phyloP scores from a whole-genome alignment of 2,329 filamentous ascomycete species.

The Dothiorella sarmentorum region DNA sequence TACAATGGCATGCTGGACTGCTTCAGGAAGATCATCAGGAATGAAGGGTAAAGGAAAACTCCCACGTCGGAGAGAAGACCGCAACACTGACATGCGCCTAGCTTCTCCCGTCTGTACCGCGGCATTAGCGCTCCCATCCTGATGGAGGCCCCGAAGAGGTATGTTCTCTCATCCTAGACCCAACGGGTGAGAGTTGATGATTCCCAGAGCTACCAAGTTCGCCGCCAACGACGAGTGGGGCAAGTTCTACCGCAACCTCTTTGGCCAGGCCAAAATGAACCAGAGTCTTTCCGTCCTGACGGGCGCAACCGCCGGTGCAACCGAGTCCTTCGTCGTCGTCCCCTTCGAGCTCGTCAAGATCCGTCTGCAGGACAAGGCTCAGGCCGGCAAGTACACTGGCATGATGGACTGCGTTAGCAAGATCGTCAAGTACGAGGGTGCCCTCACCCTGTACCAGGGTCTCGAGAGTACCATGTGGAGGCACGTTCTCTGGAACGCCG shows the following conservation, averaged over 20 bases:
- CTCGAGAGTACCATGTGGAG: slow-evolving; percentile 96
- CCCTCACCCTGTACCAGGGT: slow-evolving; percentile 90
- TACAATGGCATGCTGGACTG: slow-evolving; percentile 99
- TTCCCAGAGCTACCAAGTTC: slow-evolving; percentile 85
- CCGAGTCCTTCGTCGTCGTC: slow-evolving; percentile 94
- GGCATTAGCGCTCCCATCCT: slow-evolving; percentile 94
- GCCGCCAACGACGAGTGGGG: slow-evolving; percentile 99
- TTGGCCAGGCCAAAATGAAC: slow-evolving; percentile 82
- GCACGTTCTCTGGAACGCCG: slow-evolving; percentile 89
- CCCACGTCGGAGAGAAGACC: not conserved
- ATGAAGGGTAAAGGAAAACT: slow-evolving; percentile 70
- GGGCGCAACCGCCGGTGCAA: slow-evolving; percentile 90
- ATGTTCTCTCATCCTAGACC: slow-evolving; percentile 1
- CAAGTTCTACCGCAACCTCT: slow-evolving; percentile 82
- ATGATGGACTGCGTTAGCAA: slow-evolving; percentile 76
- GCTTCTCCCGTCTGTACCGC: slow-evolving; percentile 86
- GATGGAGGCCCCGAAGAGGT: slow-evolving; percentile 91
- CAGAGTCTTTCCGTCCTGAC: slow-evolving; percentile 90
- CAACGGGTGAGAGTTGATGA: not conserved
- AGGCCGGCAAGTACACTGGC: slow-evolving; percentile 81
- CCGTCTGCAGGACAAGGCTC: slow-evolving; percentile 90
- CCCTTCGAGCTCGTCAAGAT: slow-evolving; percentile 99
- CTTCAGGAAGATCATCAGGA: slow-evolving; percentile 93
- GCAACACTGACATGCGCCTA: slow-evolving; percentile 34
- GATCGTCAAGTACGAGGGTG: slow-evolving; percentile 79